Conservation (phyloP, 768 basidiomycete species). For the Galerina marginata region DNA sequence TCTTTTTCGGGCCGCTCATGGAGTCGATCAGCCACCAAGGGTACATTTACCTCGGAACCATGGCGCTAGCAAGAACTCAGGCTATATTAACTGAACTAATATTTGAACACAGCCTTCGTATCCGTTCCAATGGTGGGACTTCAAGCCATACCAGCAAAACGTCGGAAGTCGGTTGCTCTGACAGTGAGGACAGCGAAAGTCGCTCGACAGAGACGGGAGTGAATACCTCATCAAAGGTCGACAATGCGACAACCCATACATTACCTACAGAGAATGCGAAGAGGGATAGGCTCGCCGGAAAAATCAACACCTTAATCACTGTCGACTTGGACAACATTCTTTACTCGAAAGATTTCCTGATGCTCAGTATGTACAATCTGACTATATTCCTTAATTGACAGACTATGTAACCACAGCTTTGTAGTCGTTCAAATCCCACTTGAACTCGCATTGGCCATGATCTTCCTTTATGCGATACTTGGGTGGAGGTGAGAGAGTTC, state of each 20-base stretch:
- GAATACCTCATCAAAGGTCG: too few relatives aligned
- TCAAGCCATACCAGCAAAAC: neutral
- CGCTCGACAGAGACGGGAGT: too few relatives aligned
- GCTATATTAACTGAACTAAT: constrained; percentile 47
- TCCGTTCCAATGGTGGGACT: constrained; percentile 60
- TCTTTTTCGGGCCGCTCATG: constrained; percentile 55
- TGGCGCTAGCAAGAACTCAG: constrained; percentile 46
- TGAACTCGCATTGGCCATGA: constrained; percentile 41
- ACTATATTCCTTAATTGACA: neutral
- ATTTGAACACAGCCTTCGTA: constrained; percentile 57
- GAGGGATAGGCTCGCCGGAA: constrained; percentile 64
- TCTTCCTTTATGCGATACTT: constrained; percentile 50
- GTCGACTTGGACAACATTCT: constrained; percentile 56
- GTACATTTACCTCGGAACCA: constrained; percentile 58
- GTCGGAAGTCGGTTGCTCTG: too few relatives aligned
- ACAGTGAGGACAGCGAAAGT: too few relatives aligned
- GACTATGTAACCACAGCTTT: neutral
- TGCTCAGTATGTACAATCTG: constrained; percentile 22
- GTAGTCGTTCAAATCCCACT: constrained; percentile 40
- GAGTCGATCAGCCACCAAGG: constrained; percentile 55
- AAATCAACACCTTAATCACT: constrained; percentile 78
- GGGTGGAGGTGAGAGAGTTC: constrained; percentile 40
- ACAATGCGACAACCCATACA: too few relatives aligned
- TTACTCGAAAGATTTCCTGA: constrained; percentile 41
- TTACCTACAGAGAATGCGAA: constrained; percentile 1